Base-by-base conservation (phyloP, 805 yeast species). In the Candida qinlingensis region DNA sequence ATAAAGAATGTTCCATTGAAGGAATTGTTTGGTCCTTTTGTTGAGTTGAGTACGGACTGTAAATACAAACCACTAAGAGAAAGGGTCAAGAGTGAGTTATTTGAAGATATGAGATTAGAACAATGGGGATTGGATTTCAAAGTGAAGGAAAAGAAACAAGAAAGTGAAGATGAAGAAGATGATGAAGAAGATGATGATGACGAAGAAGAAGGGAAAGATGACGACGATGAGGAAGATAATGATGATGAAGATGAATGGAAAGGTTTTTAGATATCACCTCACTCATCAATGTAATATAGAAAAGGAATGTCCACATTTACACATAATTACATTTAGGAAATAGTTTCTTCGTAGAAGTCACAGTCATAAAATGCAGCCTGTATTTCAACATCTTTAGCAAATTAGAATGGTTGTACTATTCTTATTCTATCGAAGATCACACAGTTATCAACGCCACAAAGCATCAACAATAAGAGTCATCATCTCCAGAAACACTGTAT, bases 81-180 rank as follows among this genome's bases (percentile, higher is more conserved):
- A 43, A 83, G 80, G 57, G 81, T 84, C 49, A 73, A 71, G 54
- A 81, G 79, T 36, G 94, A 87, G 35, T 74, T 92, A 0, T 68
- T 87, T 37, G 68, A 70, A 1, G 96, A 91, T 60, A 64, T 69
- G 30, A 75, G 94, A 60, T 70, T 89, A 42, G 62, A 63, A 27
- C 72, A 72, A 34, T 87, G 96, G 94, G 85, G 83, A 7, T 67
- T 80, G 6, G 53, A 30, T 52, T 51, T 41, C 58, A 56, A 7
- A 66, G 59, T 6, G 63, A 54, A 9, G 61, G 55, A 10, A 65
- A 47, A 19, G 60, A 55, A 62, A 3, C 65, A 50, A 6, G 64
- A 58, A 6, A 65, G 61, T 5, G 65, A 55, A 5, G 60, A 38
- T 3, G 54, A 47, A 7, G 54, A 45, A 4, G 52, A 39, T 2